These are phyloP conservation scores for Schizosaccharomyces cryophilus DNA, from an alignment of 805 yeast genomes.

Conservation along the genomic window DNA sequence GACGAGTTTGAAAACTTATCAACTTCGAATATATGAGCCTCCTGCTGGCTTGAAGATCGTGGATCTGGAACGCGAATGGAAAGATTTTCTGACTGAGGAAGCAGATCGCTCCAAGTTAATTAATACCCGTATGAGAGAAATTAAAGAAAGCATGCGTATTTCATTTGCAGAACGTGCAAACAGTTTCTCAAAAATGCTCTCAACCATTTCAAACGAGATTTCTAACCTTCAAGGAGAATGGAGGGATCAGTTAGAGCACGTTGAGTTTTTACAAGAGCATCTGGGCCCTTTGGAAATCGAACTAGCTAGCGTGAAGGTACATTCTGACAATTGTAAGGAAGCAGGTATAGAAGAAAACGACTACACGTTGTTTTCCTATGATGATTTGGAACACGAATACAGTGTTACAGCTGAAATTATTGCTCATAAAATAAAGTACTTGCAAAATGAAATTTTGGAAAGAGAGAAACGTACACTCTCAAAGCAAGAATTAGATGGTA, in stretches of 20 bases:
- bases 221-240: conserved; percentile 14
- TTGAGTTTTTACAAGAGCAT: conserved; percentile 16
- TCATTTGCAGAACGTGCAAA: conserved; percentile 16
- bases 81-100: conserved; percentile 13
- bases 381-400: conserved; percentile 19
- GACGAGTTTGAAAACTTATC: conserved; percentile 17
- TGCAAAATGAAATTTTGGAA: conserved; percentile 20
- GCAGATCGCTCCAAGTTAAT: conserved; percentile 14
- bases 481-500: conserved; percentile 19
- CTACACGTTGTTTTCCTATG: conserved; percentile 15
- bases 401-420: conserved; percentile 17
- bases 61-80: conserved; percentile 16
- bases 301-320: conserved; percentile 11
- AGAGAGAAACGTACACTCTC: conserved; percentile 15
- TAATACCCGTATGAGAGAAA: conserved; percentile 8
- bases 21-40: conserved; percentile 16
- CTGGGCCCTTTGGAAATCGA: conserved; percentile 15
- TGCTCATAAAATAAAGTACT: conserved; percentile 19
- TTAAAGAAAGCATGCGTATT: conserved; percentile 14
- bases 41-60: conserved; percentile 13
- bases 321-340: conserved; percentile 12
- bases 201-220: conserved; percentile 10
- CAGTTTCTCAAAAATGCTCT: conserved; percentile 11
- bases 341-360: conserved; percentile 19
- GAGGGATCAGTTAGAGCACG: conserved; percentile 17